Conservation (phyloP, 2,329 filamentous ascomycete genomes). For the Exophiala sp. region DNA sequence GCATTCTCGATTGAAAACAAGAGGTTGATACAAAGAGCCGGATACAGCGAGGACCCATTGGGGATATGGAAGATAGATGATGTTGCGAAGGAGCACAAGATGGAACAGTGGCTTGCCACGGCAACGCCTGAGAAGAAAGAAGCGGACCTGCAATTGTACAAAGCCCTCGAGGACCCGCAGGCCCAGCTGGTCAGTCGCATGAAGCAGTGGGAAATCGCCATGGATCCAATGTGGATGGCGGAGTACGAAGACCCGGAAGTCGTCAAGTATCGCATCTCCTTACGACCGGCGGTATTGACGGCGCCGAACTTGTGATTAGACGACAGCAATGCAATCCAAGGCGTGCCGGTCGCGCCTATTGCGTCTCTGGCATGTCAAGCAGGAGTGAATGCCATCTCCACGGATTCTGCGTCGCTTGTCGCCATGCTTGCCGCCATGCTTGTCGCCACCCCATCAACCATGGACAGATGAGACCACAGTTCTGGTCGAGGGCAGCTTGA, state of each 20-base stretch:
- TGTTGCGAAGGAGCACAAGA: conserved; percentile 16
- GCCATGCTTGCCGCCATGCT: too few species aligned
- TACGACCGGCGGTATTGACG: conserved; percentile 11
- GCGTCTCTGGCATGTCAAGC: too few species aligned
- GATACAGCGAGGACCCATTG: conserved; percentile 19
- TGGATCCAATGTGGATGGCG: conserved; percentile 25
- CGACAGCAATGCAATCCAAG: too few species aligned
- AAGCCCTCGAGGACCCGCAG: conserved; percentile 17
- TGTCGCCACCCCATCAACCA: too few species aligned
- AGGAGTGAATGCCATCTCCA: too few species aligned
- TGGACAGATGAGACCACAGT: too few species aligned
- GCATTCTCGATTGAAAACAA: conserved; percentile 21
- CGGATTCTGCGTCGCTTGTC: too few species aligned
- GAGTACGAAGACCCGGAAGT: conserved; percentile 22
- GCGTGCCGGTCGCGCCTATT: too few species aligned
- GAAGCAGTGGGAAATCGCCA: conserved; percentile 24
- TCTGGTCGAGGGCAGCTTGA: too few species aligned
- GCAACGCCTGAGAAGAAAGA: conserved; percentile 20
- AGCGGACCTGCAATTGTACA: conserved; percentile 15
- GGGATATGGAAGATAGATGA: conserved; percentile 20
- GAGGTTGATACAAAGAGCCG: conserved; percentile 15
- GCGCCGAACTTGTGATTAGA: background rate
- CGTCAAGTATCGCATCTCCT: conserved; percentile 16
- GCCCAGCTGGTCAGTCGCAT: conserved; percentile 20
- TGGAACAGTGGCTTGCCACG: conserved; percentile 22